Conservation (phyloP, 108 stramenopile genomes). For the Thalassiosira profunda region DNA sequence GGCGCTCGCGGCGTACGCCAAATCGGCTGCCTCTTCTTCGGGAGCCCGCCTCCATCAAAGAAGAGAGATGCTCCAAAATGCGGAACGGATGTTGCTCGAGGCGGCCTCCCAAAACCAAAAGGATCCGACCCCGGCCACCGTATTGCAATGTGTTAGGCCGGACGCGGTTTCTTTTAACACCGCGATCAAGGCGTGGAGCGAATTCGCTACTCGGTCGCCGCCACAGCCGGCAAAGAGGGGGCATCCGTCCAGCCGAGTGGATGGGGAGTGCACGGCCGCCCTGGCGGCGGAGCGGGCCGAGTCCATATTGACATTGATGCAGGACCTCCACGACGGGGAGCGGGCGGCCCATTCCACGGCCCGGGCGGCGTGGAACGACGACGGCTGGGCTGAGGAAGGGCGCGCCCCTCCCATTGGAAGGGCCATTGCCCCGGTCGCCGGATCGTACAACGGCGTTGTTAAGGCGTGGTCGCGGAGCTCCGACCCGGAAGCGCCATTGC, state of each 20-base stretch:
- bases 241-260: background rate
- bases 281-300: constrained; percentile 30
- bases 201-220: constrained; percentile 12
- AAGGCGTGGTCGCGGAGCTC: constrained; percentile 60
- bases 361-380: constrained; percentile 10
- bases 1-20: constrained; percentile 34
- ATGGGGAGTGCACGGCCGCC: constrained; percentile 1
- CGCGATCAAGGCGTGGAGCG: constrained; percentile 36
- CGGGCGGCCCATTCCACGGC: constrained; percentile 16
- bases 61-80: constrained; percentile 33
- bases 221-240: background rate
- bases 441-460: constrained; percentile 61
- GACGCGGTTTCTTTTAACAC: constrained; percentile 47
- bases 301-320: constrained; percentile 38
- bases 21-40: constrained; percentile 18
- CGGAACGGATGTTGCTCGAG: constrained; percentile 39
- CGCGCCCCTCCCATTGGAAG: constrained; percentile 2
- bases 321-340: constrained; percentile 32
- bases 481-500: constrained; percentile 20
- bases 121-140: constrained; percentile 13
- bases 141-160: constrained; percentile 28
- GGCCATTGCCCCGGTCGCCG: constrained; percentile 46
- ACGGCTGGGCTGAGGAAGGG: background rate
- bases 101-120: constrained; percentile 6
- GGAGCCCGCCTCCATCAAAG: constrained; percentile 18